Percentiles rank a stretch among this genome's conserved stretches.
These are phyloP conservation scores for Scleroderma citrinum DNA, from an alignment of 768 basidiomycete genomes.

Conservation along the genomic window DNA sequence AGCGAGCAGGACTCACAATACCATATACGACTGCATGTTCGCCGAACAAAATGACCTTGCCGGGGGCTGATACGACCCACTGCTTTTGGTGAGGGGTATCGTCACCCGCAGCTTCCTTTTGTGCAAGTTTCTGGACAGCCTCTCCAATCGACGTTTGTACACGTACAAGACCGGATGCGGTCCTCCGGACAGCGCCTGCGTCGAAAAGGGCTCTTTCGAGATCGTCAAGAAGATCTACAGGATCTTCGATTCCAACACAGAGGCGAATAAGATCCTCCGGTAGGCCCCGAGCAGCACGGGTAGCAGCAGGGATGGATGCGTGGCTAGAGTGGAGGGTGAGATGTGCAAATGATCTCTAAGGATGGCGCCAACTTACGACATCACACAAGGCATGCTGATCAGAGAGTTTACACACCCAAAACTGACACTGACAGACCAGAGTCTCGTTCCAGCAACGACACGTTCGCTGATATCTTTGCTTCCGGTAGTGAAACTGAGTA, in stretches of 20 bases:
- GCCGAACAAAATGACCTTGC: conserved; percentile 96
- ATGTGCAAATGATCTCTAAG: conserved; percentile 2
- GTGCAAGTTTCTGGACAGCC: conserved; percentile 65
- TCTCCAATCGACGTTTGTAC: conserved; percentile 46
- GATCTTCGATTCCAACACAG: conserved; percentile 97
- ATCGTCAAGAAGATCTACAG: conserved; percentile 89
- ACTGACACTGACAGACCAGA: conserved; percentile 98
- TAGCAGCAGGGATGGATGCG: conserved; percentile 93
- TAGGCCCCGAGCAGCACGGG: conserved; percentile 91
- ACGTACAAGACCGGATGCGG: conserved; percentile 35
- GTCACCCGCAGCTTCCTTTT: conserved; percentile 21
- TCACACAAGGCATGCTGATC: conserved; percentile 98
- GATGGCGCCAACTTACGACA: conserved; percentile 74
- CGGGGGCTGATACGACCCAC: conserved; percentile 92
- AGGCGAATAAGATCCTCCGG: conserved; percentile 98
- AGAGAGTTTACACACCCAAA: conserved; percentile 98
- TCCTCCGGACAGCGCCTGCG: conserved; percentile 76
- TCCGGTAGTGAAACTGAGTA: conserved; percentile 91
- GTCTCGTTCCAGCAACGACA: conserved; percentile 84
- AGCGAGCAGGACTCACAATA: conserved; percentile 54
- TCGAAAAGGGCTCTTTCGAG: conserved; percentile 89
- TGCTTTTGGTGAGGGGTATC: conserved; percentile 36
- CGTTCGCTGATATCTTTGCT: conserved; percentile 86
- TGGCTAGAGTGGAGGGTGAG: conserved; percentile 47
- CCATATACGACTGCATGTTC: conserved; percentile 99